phyloP scores from a whole-genome alignment of 2,329 filamentous ascomycete genomes.

The Parastagonospora avenae region DNA sequence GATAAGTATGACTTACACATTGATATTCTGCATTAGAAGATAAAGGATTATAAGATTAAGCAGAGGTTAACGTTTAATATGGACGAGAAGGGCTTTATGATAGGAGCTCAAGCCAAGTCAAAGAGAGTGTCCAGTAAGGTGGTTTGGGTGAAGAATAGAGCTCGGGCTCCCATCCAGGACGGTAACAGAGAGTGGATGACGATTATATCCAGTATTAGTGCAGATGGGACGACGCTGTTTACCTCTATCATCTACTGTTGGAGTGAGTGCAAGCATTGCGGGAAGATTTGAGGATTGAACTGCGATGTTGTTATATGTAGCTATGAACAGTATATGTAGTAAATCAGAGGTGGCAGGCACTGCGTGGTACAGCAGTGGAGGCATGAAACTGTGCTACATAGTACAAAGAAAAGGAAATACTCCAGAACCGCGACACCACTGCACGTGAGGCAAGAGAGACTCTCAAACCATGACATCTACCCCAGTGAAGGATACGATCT shows the following conservation, averaged over 20 bases:
- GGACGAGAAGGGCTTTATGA: conserved; percentile 12
- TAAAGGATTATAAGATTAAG: conserved; percentile 9
- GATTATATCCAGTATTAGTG: conserved; percentile 13
- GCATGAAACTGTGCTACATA: no score
- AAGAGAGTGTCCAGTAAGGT: conserved; percentile 14
- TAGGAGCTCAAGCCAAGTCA: background rate
- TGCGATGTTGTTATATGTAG: no score
- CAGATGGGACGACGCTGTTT: conserved; percentile 8
- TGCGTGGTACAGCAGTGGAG: no score
- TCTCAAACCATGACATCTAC: no score
- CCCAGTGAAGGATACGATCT: background rate
- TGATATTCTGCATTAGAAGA: conserved; percentile 10
- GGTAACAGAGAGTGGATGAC: conserved; percentile 12
- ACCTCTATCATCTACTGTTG: background rate
- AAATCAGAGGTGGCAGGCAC: no score
- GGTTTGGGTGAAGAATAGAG: background rate
- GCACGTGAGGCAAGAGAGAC: no score
- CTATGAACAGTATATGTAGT: no score
- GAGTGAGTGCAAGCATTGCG: no score
- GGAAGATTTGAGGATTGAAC: no score
- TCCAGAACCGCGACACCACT: no score
- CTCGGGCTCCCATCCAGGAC: conserved; percentile 8
- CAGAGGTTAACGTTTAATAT: conserved; percentile 13
- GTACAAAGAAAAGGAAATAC: no score
- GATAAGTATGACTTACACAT: conserved; percentile 23